Evolutionary conservation across 148 eudicot genomes (phyloP), one percentile per base, ranked within the genome.

Genomic region (Chenopodium formosanum): DNA sequence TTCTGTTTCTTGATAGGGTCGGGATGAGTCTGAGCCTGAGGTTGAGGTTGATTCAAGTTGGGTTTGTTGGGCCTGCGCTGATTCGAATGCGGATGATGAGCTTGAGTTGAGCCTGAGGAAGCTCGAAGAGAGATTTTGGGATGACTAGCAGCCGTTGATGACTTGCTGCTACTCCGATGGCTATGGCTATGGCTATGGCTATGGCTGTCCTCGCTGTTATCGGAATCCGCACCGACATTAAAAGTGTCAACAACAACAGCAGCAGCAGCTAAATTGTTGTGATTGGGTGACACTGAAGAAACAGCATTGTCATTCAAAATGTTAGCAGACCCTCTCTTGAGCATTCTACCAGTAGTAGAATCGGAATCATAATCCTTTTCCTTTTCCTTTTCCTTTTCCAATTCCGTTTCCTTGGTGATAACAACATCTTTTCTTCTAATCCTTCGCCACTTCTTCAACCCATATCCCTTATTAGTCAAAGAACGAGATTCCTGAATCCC

Each of bases 391-490:
- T 44, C 29, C 75, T 20, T 44, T n/a, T 20, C 46, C 29, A 9
- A 20, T 1, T 71, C 75, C 25, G n/a, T 5, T 22, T 62, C 66
- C 32, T 88, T 91, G 77, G 80, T 85, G 67, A 19, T 46, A 32
- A 75, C 25, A 9, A 9, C 53, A 22, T 72, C 56, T 9, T 86
- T 92, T 83, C 98, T 85, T 75, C 71, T 87, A 73, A 91, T 85
- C 86, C 98, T 86, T 73, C 89, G 88, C 98, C 98, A 93, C 78
- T 93, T 95, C 90, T 83, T 95, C 81, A 95, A 80, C 31, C 98
- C 97, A 29, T 56, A 71, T 71, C 97, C 97, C 84, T 94, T 93
- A 66, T 94, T 93, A 62, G 79, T 50, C 53, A 50, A 50, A 3
- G 13, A 13, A 50, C 44, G 44, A 40, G 44, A 40, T 40, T 40